A percentile compares a stretch with the other conserved stretches of the same genome.
Evolutionary conservation across 202 grass and related monocot genomes (phyloP).

Genomic region (Schoenoplectus tabernaemontani): DNA sequence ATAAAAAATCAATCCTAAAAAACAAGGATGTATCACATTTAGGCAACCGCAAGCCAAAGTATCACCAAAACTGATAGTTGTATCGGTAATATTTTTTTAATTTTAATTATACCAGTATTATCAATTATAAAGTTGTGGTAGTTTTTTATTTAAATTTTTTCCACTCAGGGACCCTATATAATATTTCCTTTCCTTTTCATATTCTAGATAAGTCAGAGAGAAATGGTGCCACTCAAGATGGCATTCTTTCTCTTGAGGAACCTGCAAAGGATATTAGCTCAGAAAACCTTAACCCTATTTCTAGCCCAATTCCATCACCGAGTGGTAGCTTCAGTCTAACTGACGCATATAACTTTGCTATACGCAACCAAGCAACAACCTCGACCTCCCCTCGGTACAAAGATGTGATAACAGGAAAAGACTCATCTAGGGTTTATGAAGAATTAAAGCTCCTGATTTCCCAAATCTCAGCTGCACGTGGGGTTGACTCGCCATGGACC

Average conservation of each 20-base stretch:
- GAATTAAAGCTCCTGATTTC: conserved; percentile 64
- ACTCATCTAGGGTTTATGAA: conserved; percentile 52
- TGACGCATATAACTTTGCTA: conserved; percentile 31
- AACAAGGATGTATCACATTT: not conserved
- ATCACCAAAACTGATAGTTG: not conserved
- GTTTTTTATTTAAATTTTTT: not conserved
- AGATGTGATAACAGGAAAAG: conserved; percentile 35
- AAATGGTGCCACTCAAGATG: not conserved
- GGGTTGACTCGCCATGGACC: conserved; percentile 44
- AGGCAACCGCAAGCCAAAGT: not conserved
- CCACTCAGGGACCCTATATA: not conserved
- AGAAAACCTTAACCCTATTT: conserved; percentile 5
- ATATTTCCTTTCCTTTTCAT: not conserved
- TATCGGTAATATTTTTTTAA: not conserved
- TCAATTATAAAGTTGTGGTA: not conserved
- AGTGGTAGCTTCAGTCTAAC: conserved; percentile 23
- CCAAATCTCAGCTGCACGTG: conserved; percentile 47
- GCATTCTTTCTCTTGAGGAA: not conserved
- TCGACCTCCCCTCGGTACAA: conserved; percentile 23
- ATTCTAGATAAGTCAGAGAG: not conserved
- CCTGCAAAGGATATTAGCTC: conserved; percentile 1
- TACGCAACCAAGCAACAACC: not conserved
- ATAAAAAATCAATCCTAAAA: not conserved
- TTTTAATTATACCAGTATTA: not conserved
- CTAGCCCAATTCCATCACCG: conserved; percentile 20